Base-by-base conservation (phyloP, 2,329 filamentous ascomycete species). In the Exophiala dermatitidis region DNA sequence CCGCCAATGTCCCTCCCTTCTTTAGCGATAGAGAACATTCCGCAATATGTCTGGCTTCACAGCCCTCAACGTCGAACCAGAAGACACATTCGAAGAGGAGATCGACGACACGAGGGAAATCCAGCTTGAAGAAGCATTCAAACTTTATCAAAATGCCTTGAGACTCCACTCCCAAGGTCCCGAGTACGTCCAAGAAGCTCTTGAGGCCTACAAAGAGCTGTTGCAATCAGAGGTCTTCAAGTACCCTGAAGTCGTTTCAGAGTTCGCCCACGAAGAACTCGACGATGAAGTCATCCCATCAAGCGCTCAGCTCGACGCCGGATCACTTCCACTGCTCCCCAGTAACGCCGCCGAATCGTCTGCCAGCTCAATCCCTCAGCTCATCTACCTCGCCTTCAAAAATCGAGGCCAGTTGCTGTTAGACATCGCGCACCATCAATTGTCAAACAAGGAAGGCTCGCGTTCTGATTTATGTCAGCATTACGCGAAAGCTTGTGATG, bases 91-190 rank as follows among this genome's bases (percentile, higher is more conserved):
- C 60, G 90, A 95, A 67, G 88, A 95, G 64, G 90, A 96, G 71
- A 76, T 95, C 65, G 93, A 98, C 68, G 90, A 93, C 64, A 95
- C 90, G 33, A 93, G 91, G 68, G 91, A 97, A 70, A 83, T 98
- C 48, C 90, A 95, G 77, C 91, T 97, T 65, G 93, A 98, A 65
- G 93, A 98, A 72, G 90, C 93, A 45, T 76, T 98, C 58, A 97
- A 96, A 72, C 81, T 91, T 34, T 98, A 96, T 68, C 90, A 97
- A 66, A 85, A 79, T 63, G 93, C 93, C 44, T 74, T 98, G 53
- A 95, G 91, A 69, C 82, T 90, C 61, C 93, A 98, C 67, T 85
- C 91, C 1, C 89, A 95, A 71, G 90, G 93, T 1, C 83, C 87
- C 0, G 74, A 74, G 12, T 87, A 83, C 50, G 93, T 88, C 67